Evolutionary conservation across 208 protist genomes (phyloP), one percentile per base, ranked within the genome.

Genomic region (Leishmania lainsoni): DNA sequence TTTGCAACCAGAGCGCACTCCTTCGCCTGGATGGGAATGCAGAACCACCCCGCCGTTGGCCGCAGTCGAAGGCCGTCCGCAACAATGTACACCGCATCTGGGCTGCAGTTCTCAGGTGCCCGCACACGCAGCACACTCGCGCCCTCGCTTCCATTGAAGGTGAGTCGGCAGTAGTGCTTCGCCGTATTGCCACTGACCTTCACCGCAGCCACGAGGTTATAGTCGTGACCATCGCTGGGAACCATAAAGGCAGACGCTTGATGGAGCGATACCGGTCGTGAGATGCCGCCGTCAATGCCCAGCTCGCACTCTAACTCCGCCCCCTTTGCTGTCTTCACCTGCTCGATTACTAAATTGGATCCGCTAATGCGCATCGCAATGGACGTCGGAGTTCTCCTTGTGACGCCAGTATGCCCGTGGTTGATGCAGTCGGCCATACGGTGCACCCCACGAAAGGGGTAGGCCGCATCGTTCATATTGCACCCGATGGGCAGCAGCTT

Each of bases 381-480:
- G 61, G 84, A 87, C 0, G 92, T 95, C 6, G 83, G 76, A 12
- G 65, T 76, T n/a, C 87, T 84, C 73, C 81, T 87, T 0, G 63
- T 20, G 17, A 87, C 86, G 9, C 91, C 94, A 76, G 87, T 90
- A 86, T 97, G 94, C 0, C 94, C 94, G 81, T 97, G 94, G 85
- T 95, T 96, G 72, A 97, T 87, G 58, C 61, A 79, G 54, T 88
- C 79, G 22, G 92, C 88, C 32, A 97, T 35, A 35, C 80, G 84
- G 83, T 95, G 91, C 73, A 88, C 85, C 1, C 94, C 94, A 12
- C 92, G 89, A 71, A 97, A 97, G 0, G 94, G 94, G 78, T 97
- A 97, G 39, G 87, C 90, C n/a, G 83, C 86, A 72, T 97, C 92
- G 80, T 94, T 96, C 94, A 97, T 96, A 20, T 97, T 96, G 80